Percentiles rank a stretch among this genome's conserved stretches.
Conservation (phyloP, 495 filamentous ascomycete species). For the Aspergillus saccharolyticus region DNA sequence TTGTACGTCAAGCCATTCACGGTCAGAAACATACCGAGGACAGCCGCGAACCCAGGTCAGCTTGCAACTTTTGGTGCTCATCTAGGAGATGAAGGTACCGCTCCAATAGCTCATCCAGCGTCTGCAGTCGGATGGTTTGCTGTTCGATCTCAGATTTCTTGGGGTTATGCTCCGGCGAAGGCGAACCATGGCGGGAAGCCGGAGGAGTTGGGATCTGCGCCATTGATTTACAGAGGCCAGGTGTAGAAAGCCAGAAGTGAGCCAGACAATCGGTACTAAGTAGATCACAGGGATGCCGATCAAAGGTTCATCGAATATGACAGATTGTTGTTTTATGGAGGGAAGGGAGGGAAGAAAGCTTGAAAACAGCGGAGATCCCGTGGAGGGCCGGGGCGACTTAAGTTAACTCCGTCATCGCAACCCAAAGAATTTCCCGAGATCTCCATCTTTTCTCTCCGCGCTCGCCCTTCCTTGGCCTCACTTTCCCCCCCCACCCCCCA, state of each 20-base stretch:
- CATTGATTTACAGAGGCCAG: slow-evolving; percentile 20
- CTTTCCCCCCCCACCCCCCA: too few species aligned
- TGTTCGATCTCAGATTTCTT: slow-evolving; percentile 17
- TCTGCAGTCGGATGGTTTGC: slow-evolving; percentile 26
- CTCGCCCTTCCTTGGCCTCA: neutral
- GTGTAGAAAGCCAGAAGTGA: neutral
- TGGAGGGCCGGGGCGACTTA: slow-evolving; percentile 22
- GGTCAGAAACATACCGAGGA: slow-evolving; percentile 42
- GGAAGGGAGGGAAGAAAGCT: slow-evolving; percentile 7
- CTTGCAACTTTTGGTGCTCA: slow-evolving; percentile 59
- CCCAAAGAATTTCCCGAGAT: slow-evolving; percentile 39
- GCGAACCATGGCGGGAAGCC: slow-evolving; percentile 30
- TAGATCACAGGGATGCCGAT: neutral
- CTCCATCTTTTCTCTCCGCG: slow-evolving; percentile 4
- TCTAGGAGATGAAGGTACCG: slow-evolving; percentile 67
- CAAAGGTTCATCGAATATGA: neutral
- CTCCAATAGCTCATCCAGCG: slow-evolving; percentile 62
- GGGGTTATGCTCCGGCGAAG: slow-evolving; percentile 20
- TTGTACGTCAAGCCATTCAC: neutral
- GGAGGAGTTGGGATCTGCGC: slow-evolving; percentile 36
- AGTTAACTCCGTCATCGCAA: slow-evolving; percentile 44
- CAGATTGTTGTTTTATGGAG: neutral
- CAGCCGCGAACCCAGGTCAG: slow-evolving; percentile 48
- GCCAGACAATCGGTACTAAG: too few species aligned
- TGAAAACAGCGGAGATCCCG: slow-evolving; percentile 10